These are phyloP conservation scores for Aspergillus thermomutatus DNA, from an alignment of 2,329 filamentous ascomycete species.

Conservation along the genomic window DNA sequence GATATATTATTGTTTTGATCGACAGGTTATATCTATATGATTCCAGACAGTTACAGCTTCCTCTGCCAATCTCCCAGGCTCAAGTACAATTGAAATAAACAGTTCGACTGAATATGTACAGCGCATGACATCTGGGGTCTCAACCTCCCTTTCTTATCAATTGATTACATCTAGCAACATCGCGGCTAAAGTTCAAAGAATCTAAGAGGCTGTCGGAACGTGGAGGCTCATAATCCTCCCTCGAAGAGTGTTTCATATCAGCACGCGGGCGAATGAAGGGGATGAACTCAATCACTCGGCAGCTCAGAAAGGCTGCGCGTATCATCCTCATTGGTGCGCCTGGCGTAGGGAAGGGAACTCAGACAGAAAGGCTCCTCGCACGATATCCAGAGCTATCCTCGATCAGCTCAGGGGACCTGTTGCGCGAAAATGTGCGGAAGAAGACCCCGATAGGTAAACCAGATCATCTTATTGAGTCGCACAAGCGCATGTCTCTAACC, in stretches of 20 bases:
- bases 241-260: not conserved
- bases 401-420: conserved; percentile 89
- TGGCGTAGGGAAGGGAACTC: conserved; percentile 96
- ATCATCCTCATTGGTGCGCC: conserved; percentile 94
- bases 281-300: conserved; percentile 37
- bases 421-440: conserved; percentile 88
- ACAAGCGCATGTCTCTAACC: conserved; percentile 4
- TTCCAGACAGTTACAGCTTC: not conserved
- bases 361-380: conserved; percentile 81
- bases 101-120: not conserved
- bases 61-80: not conserved
- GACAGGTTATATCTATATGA: not conserved
- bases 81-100: not conserved
- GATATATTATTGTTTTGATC: not conserved
- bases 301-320: conserved; percentile 76
- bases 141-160: not conserved
- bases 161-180: not conserved
- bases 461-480: not conserved
- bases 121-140: not conserved
- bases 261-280: conserved; percentile 1
- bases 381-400: conserved; percentile 85
- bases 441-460: conserved; percentile 75
- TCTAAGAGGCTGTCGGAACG: not conserved
- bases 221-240: not conserved
- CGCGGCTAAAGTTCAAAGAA: not conserved